A percentile compares a stretch with the other conserved stretches of the same genome.
Conservation (phyloP, 1,139 yeast genomes). For the Taphrina communis region DNA sequence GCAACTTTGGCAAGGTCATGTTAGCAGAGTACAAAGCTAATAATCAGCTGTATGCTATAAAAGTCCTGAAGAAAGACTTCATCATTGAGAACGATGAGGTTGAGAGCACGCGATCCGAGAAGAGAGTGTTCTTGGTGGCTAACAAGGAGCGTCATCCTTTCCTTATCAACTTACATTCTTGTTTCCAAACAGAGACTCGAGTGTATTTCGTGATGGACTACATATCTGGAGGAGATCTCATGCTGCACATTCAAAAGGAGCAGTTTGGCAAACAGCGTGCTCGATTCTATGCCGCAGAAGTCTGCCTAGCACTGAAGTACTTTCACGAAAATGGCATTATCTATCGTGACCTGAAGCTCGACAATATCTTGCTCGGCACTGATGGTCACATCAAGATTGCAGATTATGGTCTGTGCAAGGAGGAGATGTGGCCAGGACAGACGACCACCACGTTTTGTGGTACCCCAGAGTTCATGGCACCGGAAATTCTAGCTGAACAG, state of each 20-base stretch:
- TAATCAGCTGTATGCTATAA: constrained; percentile 83
- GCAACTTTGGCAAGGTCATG: constrained; percentile 88
- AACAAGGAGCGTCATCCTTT: constrained; percentile 92
- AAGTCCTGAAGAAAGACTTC: constrained; percentile 82
- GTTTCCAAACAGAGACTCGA: constrained; percentile 97
- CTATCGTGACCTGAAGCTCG: constrained; percentile 94
- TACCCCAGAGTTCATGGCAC: constrained; percentile 99
- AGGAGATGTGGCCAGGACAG: constrained; percentile 88
- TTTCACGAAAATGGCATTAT: constrained; percentile 96
- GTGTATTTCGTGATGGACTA: constrained; percentile 98
- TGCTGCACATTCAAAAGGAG: constrained; percentile 98
- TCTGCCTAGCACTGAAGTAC: constrained; percentile 83
- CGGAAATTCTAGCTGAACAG: constrained; percentile 92
- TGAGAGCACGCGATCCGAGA: constrained; percentile 73
- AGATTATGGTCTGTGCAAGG: constrained; percentile 96
- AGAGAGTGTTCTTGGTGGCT: constrained; percentile 76
- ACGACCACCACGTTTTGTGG: constrained; percentile 98
- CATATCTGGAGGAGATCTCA: constrained; percentile 95
- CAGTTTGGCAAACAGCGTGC: constrained; percentile 89
- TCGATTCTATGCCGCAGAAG: constrained; percentile 96
- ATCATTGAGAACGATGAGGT: constrained; percentile 87
- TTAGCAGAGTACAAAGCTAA: constrained; percentile 71
- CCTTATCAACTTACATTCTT: constrained; percentile 84
- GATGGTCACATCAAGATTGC: constrained; percentile 97
- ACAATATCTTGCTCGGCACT: constrained; percentile 83